Evolutionary conservation across 345 rosid species (phyloP).

Genomic region (Pistacia atlantica): DNA sequence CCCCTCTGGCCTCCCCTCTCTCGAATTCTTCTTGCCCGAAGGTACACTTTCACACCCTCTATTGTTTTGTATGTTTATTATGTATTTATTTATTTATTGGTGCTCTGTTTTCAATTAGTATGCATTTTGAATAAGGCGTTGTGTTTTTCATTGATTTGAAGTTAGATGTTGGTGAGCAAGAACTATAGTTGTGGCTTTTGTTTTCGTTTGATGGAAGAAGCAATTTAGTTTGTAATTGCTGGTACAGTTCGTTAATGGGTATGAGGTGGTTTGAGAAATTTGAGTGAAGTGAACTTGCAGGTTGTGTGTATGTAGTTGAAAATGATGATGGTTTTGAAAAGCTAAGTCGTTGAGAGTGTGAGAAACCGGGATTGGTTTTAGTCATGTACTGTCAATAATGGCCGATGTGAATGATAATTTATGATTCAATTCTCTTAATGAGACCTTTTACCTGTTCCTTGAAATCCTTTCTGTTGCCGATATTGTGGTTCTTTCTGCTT

Average conservation of each 20-base stretch:
- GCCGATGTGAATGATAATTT: neutral
- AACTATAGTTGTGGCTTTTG: neutral
- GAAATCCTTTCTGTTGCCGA: neutral
- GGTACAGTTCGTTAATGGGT: neutral
- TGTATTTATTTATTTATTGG: neutral
- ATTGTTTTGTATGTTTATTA: neutral
- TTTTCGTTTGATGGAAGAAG: neutral
- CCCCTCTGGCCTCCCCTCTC: slow-evolving; percentile 83
- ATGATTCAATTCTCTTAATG: neutral
- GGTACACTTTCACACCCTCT: slow-evolving; percentile 38
- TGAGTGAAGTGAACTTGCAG: neutral
- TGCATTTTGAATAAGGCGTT: neutral
- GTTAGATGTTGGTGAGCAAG: neutral
- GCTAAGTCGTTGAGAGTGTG: neutral
- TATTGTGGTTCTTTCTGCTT: neutral
- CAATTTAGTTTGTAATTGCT: neutral
- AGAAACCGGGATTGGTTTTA: neutral
- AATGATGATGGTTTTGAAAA: neutral
- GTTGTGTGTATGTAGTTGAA: neutral
- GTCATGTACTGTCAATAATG: neutral
- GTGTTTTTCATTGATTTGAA: neutral
- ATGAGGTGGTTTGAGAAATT: neutral
- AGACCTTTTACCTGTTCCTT: neutral
- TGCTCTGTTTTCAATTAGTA: neutral
- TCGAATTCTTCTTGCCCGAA: slow-evolving; percentile 87